Conservation (phyloP, 2,329 filamentous ascomycete genomes). For the Endoconidiophora laricicola region DNA sequence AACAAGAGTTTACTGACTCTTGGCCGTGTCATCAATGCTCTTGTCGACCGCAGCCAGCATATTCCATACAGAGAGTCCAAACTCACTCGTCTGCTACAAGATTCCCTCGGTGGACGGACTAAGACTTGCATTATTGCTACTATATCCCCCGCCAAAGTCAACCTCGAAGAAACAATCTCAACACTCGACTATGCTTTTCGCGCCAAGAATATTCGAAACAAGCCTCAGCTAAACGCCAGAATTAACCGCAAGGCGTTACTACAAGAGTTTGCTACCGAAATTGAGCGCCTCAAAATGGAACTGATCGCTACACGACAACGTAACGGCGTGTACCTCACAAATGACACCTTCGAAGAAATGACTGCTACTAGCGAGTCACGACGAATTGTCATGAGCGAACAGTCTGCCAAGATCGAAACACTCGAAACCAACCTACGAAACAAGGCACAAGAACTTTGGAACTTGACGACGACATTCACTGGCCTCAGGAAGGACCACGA, state of each 20-base stretch:
- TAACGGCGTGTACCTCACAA: slow-evolving; percentile 86
- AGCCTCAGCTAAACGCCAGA: slow-evolving; percentile 83
- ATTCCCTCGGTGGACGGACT: slow-evolving; percentile 84
- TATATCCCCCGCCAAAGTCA: slow-evolving; percentile 83
- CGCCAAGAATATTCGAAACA: slow-evolving; percentile 96
- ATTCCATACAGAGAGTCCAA: slow-evolving; percentile 93
- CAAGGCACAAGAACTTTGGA: slow-evolving; percentile 84
- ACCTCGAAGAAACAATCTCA: slow-evolving; percentile 94
- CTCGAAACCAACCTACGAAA: slow-evolving; percentile 82
- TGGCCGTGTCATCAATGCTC: slow-evolving; percentile 89
- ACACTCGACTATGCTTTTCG: slow-evolving; percentile 95
- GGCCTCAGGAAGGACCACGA: slow-evolving; percentile 83
- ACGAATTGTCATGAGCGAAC: slow-evolving; percentile 80
- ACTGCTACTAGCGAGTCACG: slow-evolving; percentile 83
- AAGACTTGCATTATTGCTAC: slow-evolving; percentile 99
- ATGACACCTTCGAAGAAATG: slow-evolving; percentile 80
- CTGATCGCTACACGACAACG: slow-evolving; percentile 82
- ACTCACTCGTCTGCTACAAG: slow-evolving; percentile 83
- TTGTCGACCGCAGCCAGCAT: slow-evolving; percentile 77
- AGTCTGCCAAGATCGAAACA: slow-evolving; percentile 78
- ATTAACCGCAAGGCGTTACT: slow-evolving; percentile 88
- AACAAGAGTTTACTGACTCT: slow-evolving; percentile 95
- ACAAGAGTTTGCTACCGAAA: slow-evolving; percentile 77
- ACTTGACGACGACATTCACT: slow-evolving; percentile 73
- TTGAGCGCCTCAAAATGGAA: slow-evolving; percentile 87